A percentile compares a stretch with the other conserved stretches of the same genome.
phyloP scores from a whole-genome alignment of 1,284 basidiomycete genomes.

The Tetrapyrgos nigripes region DNA sequence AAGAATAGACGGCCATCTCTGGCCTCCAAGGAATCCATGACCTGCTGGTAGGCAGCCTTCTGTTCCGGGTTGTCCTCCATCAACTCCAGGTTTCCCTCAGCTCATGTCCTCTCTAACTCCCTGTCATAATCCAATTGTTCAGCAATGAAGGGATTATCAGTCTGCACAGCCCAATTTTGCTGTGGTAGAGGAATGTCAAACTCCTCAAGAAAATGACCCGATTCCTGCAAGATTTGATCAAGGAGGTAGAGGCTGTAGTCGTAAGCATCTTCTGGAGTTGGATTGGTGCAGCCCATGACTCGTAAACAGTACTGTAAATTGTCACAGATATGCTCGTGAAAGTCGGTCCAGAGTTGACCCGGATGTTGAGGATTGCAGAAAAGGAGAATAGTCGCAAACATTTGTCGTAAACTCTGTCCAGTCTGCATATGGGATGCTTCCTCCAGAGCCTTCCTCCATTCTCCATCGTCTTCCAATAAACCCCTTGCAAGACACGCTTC shows the following conservation, averaged over 20 bases:
- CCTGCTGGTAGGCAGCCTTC: no score
- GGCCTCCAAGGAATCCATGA: conserved; percentile 36
- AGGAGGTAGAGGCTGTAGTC: conserved; percentile 42
- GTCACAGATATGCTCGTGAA: conserved; percentile 45
- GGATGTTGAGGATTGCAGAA: conserved; percentile 40
- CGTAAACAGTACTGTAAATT: conserved; percentile 34
- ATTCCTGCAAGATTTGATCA: conserved; percentile 25
- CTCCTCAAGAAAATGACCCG: no score
- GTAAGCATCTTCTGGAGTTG: conserved; percentile 26
- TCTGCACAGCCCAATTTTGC: no score
- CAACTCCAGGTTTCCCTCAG: no score
- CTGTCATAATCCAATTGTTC: no score
- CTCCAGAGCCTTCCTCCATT: conserved; percentile 46
- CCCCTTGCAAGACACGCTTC: conserved; percentile 47
- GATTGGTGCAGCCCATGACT: conserved; percentile 11
- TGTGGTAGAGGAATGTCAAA: no score
- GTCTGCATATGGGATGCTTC: conserved; percentile 50
- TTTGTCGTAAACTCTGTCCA: no score
- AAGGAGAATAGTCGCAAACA: conserved; percentile 42
- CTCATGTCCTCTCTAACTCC: no score
- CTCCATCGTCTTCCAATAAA: conserved; percentile 50
- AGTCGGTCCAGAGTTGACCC: conserved; percentile 41
- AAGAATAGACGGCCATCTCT: conserved; percentile 42
- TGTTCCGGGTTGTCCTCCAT: no score
- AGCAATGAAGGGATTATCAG: no score